Conservation (phyloP, 371 early-diverging fungal genomes). For the Mortierella sp. region DNA sequence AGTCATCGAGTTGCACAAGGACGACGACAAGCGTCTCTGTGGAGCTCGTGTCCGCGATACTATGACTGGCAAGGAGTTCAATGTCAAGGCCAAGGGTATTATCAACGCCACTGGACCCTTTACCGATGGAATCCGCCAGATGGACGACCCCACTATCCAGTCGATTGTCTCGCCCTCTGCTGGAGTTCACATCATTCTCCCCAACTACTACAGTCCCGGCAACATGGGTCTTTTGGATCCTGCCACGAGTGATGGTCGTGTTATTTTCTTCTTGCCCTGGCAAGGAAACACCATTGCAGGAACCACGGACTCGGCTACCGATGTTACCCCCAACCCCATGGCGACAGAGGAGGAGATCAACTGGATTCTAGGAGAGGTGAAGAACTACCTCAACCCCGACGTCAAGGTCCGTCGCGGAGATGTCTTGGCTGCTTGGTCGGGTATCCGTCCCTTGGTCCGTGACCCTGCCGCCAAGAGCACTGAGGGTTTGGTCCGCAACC, state of each 20-base stretch:
- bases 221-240: conserved; percentile 99
- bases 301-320: conserved; percentile 95
- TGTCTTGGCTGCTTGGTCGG: conserved; percentile 98
- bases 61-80: conserved; percentile 92
- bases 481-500: conserved; percentile 95
- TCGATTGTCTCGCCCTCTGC: conserved; percentile 96
- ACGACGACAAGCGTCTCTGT: conserved; percentile 73
- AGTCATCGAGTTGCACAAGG: conserved; percentile 87
- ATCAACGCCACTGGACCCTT: conserved; percentile 94
- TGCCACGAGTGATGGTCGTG: conserved; percentile 97
- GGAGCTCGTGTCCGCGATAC: conserved; percentile 91
- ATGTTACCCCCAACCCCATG: conserved; percentile 84
- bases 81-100: conserved; percentile 93
- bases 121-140: conserved; percentile 88
- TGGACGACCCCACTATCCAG: conserved; percentile 82
- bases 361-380: conserved; percentile 97
- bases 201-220: conserved; percentile 93
- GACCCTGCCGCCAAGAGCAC: conserved; percentile 95
- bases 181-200: conserved; percentile 98
- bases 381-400: conserved; percentile 88
- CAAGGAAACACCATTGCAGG: conserved; percentile 98
- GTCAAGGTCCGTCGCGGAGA: conserved; percentile 96
- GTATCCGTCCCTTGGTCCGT: conserved; percentile 98
- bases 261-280: conserved; percentile 99
- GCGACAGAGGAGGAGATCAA: conserved; percentile 96